phyloP scores from a whole-genome alignment of 169 alveolate genomes.

The Cryptosporidium canis region DNA sequence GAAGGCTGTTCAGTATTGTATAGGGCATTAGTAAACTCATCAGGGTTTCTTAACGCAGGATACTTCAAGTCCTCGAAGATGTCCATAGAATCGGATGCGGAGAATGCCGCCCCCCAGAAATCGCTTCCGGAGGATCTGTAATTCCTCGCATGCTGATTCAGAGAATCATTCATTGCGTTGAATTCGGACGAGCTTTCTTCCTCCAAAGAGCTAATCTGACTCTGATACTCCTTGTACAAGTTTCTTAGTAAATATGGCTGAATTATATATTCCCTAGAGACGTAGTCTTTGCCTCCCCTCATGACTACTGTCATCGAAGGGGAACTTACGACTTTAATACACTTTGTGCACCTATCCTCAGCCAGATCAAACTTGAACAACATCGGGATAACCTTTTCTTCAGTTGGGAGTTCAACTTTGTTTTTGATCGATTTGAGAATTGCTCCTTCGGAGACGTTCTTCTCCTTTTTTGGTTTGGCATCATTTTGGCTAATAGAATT shows the following conservation, averaged over 20 bases:
- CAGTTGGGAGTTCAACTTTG: constrained; percentile 8
- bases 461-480: background rate
- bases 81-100: constrained; percentile 30
- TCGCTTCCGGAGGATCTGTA: constrained; percentile 31
- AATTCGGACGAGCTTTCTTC: background rate
- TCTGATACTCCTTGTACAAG: background rate
- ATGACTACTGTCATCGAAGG: constrained; percentile 64
- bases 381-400: constrained; percentile 7
- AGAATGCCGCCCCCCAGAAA: constrained; percentile 25
- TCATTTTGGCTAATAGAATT: background rate
- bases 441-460: background rate
- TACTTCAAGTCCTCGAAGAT: constrained; percentile 31
- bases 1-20: background rate
- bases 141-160: background rate
- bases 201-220: background rate
- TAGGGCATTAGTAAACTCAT: constrained; percentile 50
- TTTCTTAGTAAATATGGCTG: constrained; percentile 36
- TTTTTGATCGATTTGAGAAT: background rate
- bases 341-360: constrained; percentile 61
- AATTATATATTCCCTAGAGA: constrained; percentile 20
- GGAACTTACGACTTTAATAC: constrained; percentile 43
- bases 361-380: constrained; percentile 56
- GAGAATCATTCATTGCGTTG: background rate
- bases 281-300: constrained; percentile 38
- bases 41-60: constrained; percentile 60